Conservation (phyloP, 1,139 yeast genomes). For the Scheffersomyces insectosa region DNA sequence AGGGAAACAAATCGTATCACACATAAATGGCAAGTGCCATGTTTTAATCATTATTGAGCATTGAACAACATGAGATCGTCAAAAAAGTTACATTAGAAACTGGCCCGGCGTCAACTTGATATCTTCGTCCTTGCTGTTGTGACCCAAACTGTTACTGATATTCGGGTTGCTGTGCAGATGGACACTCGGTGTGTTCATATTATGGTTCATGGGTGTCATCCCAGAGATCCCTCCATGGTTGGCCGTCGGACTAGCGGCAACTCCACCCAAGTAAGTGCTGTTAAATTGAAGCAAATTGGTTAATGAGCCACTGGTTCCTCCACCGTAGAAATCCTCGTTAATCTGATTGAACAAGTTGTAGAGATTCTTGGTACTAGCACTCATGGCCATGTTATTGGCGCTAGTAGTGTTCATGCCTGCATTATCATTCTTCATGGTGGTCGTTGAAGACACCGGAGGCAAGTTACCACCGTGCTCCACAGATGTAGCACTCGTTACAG, state of each 20-base stretch:
- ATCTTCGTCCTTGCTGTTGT: constrained; percentile 1
- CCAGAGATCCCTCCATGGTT: constrained; percentile 4
- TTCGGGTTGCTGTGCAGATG: constrained; percentile 2
- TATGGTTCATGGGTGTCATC: constrained; percentile 11
- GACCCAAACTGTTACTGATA: not conserved
- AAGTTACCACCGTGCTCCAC: constrained; percentile 1
- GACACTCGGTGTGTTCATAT: constrained; percentile 6
- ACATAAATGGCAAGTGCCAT: no score
- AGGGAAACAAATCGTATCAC: no score
- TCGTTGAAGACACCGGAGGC: not conserved
- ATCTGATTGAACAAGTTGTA: constrained; percentile 31
- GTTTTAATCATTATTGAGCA: no score
- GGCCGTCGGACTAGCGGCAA: not conserved
- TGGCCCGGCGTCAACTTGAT: constrained; percentile 1
- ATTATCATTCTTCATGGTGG: not conserved
- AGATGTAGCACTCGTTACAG: constrained; percentile 5
- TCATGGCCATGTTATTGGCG: constrained; percentile 6
- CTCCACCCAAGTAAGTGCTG: not conserved
- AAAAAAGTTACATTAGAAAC: not conserved
- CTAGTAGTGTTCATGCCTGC: constrained; percentile 3
- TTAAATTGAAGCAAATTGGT: constrained; percentile 31
- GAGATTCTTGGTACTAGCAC: constrained; percentile 17
- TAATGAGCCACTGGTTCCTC: constrained; percentile 22
- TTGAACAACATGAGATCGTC: no score
- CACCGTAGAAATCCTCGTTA: constrained; percentile 24